phyloP scores from a whole-genome alignment of 2,329 filamentous ascomycete genomes.

The Coniella vitis region DNA sequence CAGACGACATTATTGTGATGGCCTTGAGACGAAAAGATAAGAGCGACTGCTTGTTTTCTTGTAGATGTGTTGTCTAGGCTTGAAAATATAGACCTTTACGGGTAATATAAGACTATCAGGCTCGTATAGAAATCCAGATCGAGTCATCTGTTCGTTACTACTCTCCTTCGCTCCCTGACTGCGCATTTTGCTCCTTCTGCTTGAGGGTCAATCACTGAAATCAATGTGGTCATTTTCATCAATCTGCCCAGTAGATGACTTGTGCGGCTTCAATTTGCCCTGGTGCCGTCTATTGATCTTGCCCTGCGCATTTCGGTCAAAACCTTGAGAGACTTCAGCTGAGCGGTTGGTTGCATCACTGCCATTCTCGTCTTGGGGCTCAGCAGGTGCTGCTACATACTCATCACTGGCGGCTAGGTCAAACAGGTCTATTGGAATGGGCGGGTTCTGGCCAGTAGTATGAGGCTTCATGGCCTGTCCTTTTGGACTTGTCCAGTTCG shows the following conservation, averaged over 20 bases:
- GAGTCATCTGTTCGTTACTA: no score
- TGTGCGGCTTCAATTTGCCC: not conserved
- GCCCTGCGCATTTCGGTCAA: not conserved
- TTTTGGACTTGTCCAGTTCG: not conserved
- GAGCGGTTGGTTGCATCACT: not conserved
- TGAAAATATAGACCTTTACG: no score
- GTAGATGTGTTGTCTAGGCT: no score
- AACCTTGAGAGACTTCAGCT: not conserved
- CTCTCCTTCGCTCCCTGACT: no score
- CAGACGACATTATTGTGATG: no score
- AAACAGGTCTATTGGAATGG: not conserved
- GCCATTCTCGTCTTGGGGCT: not conserved
- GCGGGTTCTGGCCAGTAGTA: not conserved
- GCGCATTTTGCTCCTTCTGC: no score
- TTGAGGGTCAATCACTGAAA: no score
- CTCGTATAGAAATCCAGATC: no score
- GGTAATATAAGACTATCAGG: no score
- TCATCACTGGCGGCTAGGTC: not conserved
- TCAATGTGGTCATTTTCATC: not conserved
- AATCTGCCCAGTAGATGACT: not conserved
- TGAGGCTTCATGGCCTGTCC: not conserved
- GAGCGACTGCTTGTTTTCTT: no score
- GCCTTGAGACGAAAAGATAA: no score
- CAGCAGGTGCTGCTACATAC: not conserved
- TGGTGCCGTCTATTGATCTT: not conserved